These are phyloP conservation scores for Elongisporangium prolatum DNA, from an alignment of 352 stramenopile species.

Conservation along the genomic window DNA sequence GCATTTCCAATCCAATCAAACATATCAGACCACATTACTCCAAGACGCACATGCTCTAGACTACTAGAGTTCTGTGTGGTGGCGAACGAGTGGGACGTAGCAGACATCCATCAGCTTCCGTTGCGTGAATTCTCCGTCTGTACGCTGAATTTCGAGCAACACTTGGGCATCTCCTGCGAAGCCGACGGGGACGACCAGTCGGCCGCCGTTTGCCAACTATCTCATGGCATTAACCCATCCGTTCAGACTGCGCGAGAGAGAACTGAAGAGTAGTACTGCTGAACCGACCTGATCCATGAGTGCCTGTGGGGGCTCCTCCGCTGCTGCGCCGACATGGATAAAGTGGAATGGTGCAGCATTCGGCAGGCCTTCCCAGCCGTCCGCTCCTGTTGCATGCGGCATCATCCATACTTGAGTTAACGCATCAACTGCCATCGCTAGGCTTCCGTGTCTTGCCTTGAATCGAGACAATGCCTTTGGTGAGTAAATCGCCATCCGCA, in stretches of 20 bases:
- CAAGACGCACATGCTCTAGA: background rate
- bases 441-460: conserved; percentile 33
- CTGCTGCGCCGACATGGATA: conserved; percentile 96
- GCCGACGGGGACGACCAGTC: conserved; percentile 92
- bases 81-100: conserved; percentile 72
- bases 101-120: conserved; percentile 63
- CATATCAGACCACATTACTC: background rate
- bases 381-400: conserved; percentile 23
- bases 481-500: conserved; percentile 78
- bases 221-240: background rate
- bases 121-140: conserved; percentile 31
- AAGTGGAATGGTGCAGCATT: conserved; percentile 92
- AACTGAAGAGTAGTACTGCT: background rate
- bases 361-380: conserved; percentile 91
- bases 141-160: conserved; percentile 72
- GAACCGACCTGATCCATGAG: conserved; percentile 85
- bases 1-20: no score
- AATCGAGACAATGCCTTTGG: conserved; percentile 42
- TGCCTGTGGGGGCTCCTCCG: conserved; percentile 75
- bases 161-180: conserved; percentile 52
- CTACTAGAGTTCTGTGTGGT: conserved; percentile 34
- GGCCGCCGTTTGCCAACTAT: conserved; percentile 68
- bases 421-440: background rate
- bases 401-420: background rate
- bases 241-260: background rate